These are phyloP conservation scores for Inosperma sp. DNA, from an alignment of 768 basidiomycete species.

Conservation along the genomic window DNA sequence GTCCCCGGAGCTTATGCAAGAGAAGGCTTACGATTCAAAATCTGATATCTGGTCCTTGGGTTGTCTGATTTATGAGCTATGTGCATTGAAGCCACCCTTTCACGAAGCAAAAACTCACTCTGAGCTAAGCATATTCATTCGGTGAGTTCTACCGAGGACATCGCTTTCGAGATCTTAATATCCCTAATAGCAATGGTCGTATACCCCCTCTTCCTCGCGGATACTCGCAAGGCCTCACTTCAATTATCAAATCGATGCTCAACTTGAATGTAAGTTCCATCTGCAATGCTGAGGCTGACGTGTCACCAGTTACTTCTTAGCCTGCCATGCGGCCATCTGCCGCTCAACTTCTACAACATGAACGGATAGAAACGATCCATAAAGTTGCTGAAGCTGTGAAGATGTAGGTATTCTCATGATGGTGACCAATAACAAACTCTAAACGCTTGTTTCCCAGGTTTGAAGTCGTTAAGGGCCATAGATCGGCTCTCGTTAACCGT, in stretches of 20 bases:
- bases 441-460: conserved; percentile 45
- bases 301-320: conserved; percentile 32
- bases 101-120: conserved; percentile 88
- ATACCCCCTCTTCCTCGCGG: conserved; percentile 85
- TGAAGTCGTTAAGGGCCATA: conserved; percentile 59
- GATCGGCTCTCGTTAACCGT: conserved; percentile 46
- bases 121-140: conserved; percentile 77
- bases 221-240: conserved; percentile 67
- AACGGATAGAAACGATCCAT: conserved; percentile 64
- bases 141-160: conserved; percentile 38
- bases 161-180: background rate
- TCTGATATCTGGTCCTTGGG: conserved; percentile 99
- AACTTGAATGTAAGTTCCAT: conserved; percentile 60
- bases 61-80: conserved; percentile 94
- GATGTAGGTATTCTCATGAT: conserved; percentile 44
- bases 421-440: background rate
- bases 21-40: conserved; percentile 96
- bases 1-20: conserved; percentile 98
- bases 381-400: conserved; percentile 77
- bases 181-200: conserved; percentile 61
- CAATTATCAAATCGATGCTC: conserved; percentile 84
- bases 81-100: conserved; percentile 89
- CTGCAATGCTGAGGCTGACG: too few relatives aligned
- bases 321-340: conserved; percentile 86
- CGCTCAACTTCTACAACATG: conserved; percentile 73